Percentiles rank a stretch among this genome's conserved stretches.
Evolutionary conservation across 768 basidiomycete species (phyloP).

Genomic region (Coprinellus micaceus): DNA sequence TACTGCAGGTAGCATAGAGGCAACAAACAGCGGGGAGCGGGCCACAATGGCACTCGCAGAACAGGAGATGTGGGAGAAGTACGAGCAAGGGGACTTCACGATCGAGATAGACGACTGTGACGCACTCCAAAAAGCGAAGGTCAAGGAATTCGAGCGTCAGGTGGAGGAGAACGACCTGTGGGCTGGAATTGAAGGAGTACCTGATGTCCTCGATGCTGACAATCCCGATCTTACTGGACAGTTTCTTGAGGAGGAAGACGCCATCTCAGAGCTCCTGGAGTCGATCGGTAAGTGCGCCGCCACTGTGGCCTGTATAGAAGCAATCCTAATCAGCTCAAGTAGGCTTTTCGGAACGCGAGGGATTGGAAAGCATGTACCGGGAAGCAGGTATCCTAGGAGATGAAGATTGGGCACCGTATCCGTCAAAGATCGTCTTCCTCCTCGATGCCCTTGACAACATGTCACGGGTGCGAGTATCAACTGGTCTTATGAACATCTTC

Average conservation of each 20-base stretch:
- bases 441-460: conserved; percentile 31
- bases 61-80: conserved; percentile 1
- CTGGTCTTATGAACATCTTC: conserved; percentile 25
- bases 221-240: not conserved
- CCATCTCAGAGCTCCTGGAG: too few relatives aligned
- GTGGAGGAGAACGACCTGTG: not conserved
- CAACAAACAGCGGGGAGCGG: too few relatives aligned
- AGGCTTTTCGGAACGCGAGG: too few relatives aligned
- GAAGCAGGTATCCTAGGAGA: not conserved
- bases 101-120: conserved; percentile 2
- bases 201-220: not conserved
- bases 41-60: not conserved
- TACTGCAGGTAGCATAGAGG: too few relatives aligned
- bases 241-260: too few relatives aligned
- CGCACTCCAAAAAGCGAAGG: not conserved
- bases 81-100: not conserved
- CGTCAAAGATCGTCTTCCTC: conserved; percentile 16
- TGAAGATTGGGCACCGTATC: conserved; percentile 11
- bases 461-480: conserved; percentile 27
- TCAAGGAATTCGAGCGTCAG: not conserved
- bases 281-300: too few relatives aligned
- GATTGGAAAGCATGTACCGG: not conserved
- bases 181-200: not conserved
- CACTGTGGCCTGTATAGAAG: too few relatives aligned
- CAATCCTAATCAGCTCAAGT: too few relatives aligned